Conservation (phyloP, 768 basidiomycete genomes). For the Kockovaella imperatae region DNA sequence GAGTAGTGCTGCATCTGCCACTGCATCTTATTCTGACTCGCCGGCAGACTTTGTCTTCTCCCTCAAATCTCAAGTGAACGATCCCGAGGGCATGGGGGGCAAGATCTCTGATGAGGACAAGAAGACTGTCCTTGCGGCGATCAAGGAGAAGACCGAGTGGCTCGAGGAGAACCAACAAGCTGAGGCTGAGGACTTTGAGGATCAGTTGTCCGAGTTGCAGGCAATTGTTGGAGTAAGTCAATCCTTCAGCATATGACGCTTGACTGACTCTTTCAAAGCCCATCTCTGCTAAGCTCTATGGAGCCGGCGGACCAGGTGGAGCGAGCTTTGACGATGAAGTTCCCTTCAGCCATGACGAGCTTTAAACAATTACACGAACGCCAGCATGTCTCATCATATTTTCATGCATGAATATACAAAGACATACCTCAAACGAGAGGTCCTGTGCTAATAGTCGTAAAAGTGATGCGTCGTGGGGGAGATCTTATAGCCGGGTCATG, state of each 20-base stretch:
- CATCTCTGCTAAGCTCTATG: constrained; percentile 68
- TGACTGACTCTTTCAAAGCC: constrained; percentile 48
- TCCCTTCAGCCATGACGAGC: constrained; percentile 53
- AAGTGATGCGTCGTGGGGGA: no score
- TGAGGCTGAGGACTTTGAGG: constrained; percentile 78
- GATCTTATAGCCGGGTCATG: no score
- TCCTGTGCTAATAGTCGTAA: no score
- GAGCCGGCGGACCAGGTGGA: constrained; percentile 36
- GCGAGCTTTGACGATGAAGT: constrained; percentile 52
- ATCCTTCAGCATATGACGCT: neutral
- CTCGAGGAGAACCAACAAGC: constrained; percentile 74
- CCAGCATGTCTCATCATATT: neutral
- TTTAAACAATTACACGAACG: constrained; percentile 43
- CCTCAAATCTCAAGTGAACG: constrained; percentile 76
- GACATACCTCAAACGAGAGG: no score
- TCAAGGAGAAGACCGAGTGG: constrained; percentile 90
- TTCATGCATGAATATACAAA: neutral
- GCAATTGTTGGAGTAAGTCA: constrained; percentile 33
- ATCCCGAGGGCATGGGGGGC: constrained; percentile 82
- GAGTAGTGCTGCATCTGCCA: constrained; percentile 1
- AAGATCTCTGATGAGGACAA: constrained; percentile 51
- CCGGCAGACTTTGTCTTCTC: constrained; percentile 54
- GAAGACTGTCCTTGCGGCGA: constrained; percentile 58
- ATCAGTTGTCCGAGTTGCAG: constrained; percentile 60
- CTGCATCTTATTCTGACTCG: neutral